phyloP scores from a whole-genome alignment of 2,329 filamentous ascomycete genomes.

The Penicillium sp. region DNA sequence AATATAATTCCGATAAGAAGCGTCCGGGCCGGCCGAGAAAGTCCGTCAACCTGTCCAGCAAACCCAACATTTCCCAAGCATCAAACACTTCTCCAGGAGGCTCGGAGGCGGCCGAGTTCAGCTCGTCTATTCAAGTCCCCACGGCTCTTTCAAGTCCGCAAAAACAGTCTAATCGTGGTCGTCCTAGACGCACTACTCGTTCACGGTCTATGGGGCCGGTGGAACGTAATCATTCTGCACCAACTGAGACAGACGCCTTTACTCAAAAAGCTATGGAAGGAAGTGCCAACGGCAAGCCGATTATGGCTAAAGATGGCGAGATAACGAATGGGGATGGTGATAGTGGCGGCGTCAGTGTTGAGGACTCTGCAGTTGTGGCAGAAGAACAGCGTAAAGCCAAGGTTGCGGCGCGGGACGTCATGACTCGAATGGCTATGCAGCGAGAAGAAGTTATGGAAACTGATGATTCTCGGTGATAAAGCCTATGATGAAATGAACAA shows the following conservation, averaged over 20 bases:
- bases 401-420: conserved; percentile 34
- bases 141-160: background rate
- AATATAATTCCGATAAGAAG: conserved; percentile 12
- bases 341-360: background rate
- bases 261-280: background rate
- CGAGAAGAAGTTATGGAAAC: conserved; percentile 42
- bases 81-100: conserved; percentile 12
- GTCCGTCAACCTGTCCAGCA: conserved; percentile 23
- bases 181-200: conserved; percentile 16
- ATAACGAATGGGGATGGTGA: background rate
- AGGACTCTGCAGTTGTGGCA: background rate
- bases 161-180: conserved; percentile 4
- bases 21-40: conserved; percentile 31
- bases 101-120: conserved; percentile 4
- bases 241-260: background rate
- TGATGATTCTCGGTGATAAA: conserved; percentile 23
- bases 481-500: background rate
- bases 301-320: background rate
- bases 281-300: background rate
- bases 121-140: background rate
- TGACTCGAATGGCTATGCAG: conserved; percentile 39
- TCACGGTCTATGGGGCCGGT: conserved; percentile 9
- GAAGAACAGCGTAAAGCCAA: conserved; percentile 34
- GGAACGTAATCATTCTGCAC: background rate
- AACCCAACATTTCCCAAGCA: conserved; percentile 10